phyloP scores from a whole-genome alignment of 768 basidiomycete species.

The Termitomyces heimii region DNA sequence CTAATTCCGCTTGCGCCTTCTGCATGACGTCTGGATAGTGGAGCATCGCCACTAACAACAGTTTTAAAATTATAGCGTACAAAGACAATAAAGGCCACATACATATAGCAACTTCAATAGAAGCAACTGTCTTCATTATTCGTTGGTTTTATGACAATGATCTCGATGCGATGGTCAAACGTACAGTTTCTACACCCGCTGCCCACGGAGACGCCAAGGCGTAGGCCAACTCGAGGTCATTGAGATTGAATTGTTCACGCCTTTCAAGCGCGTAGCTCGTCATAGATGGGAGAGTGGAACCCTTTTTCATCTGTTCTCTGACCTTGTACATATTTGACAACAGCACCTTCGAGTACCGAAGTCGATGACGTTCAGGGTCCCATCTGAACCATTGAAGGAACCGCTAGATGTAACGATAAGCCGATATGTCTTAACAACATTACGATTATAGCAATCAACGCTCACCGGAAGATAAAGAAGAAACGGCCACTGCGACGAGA shows the following conservation, averaged over 20 bases:
- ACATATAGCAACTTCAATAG: slow-evolving; percentile 3
- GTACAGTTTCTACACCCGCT: slow-evolving; percentile 38
- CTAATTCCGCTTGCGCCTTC: slow-evolving; percentile 34
- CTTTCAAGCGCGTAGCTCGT: slow-evolving; percentile 29
- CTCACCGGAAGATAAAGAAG: slow-evolving; percentile 9
- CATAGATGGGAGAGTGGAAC: slow-evolving; percentile 31
- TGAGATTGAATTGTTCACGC: slow-evolving; percentile 27
- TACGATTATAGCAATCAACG: not conserved
- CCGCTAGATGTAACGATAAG: slow-evolving; percentile 14
- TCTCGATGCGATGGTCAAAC: slow-evolving; percentile 1
- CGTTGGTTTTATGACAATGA: not conserved
- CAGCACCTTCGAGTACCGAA: slow-evolving; percentile 22
- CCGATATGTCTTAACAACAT: not conserved
- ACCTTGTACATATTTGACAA: slow-evolving; percentile 33
- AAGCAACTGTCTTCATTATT: not conserved
- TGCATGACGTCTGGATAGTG: slow-evolving; percentile 29
- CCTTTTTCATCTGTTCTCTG: slow-evolving; percentile 30
- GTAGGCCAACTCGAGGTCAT: slow-evolving; percentile 36
- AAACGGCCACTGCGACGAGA: slow-evolving; percentile 4
- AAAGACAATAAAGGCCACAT: not conserved
- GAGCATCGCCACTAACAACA: slow-evolving; percentile 27
- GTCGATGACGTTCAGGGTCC: slow-evolving; percentile 28
- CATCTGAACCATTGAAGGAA: slow-evolving; percentile 36
- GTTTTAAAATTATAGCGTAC: not conserved
- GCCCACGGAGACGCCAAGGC: slow-evolving; percentile 35